phyloP scores from a whole-genome alignment of 495 filamentous ascomycete genomes.

The Pyronema domesticum region DNA sequence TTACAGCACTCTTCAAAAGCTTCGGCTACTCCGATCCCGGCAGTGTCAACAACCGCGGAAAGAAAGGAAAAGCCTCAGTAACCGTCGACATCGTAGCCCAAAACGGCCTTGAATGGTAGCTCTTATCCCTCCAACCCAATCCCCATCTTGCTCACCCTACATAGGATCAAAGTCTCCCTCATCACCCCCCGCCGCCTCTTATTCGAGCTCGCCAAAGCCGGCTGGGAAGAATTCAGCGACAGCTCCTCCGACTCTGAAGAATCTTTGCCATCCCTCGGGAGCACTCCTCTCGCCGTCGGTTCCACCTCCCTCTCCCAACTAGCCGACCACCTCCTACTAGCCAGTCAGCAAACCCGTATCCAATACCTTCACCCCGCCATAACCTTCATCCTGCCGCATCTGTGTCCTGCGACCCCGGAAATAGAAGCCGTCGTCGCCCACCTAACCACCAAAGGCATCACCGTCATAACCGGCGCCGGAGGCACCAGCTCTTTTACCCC shows the following conservation, averaged over 20 bases:
- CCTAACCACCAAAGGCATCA: slow-evolving; percentile 39
- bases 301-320: slow-evolving; percentile 37
- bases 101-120: slow-evolving; percentile 22
- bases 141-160: background rate
- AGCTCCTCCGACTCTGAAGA: slow-evolving; percentile 23
- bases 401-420: slow-evolving; percentile 32
- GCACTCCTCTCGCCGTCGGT: slow-evolving; percentile 23
- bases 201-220: slow-evolving; percentile 46
- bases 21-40: slow-evolving; percentile 11
- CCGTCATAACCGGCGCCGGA: slow-evolving; percentile 29
- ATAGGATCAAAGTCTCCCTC: slow-evolving; percentile 44
- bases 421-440: slow-evolving; percentile 38
- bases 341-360: slow-evolving; percentile 36
- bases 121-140: background rate
- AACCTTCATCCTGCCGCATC: slow-evolving; percentile 42
- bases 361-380: slow-evolving; percentile 40
- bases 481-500: background rate
- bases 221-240: slow-evolving; percentile 35
- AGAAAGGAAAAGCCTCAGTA: slow-evolving; percentile 15
- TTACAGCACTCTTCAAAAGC: slow-evolving; percentile 18
- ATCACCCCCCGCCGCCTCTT: slow-evolving; percentile 38
- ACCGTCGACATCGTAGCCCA: slow-evolving; percentile 18
- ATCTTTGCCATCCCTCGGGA: background rate
- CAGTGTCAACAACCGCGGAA: slow-evolving; percentile 4
- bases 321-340: slow-evolving; percentile 36